phyloP scores from a whole-genome alignment of 495 filamentous ascomycete genomes.

The Aspergillus ellipticus region DNA sequence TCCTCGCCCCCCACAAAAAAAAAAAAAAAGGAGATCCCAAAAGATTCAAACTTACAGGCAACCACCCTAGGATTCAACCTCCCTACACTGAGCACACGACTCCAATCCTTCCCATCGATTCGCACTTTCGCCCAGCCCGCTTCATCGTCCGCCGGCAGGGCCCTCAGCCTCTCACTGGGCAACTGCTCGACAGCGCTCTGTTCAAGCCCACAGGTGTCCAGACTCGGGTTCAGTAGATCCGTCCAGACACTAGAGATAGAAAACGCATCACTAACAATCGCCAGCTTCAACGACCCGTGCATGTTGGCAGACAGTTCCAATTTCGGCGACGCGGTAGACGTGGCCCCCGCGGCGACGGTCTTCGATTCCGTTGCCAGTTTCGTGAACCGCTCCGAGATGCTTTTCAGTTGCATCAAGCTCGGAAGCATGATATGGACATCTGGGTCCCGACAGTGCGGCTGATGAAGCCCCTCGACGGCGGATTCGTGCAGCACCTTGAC shows the following conservation, averaged over 20 bases:
- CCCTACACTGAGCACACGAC: slow-evolving; percentile 82
- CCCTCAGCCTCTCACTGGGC: slow-evolving; percentile 68
- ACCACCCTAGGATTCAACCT: slow-evolving; percentile 84
- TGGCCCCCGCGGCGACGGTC: slow-evolving; percentile 14
- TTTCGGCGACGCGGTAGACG: slow-evolving; percentile 46
- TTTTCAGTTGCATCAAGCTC: slow-evolving; percentile 75
- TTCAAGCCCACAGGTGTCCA: slow-evolving; percentile 70
- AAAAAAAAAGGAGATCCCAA: neutral
- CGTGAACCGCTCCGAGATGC: slow-evolving; percentile 90
- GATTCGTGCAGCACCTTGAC: slow-evolving; percentile 78
- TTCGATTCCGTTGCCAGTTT: slow-evolving; percentile 57
- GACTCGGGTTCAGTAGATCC: slow-evolving; percentile 74
- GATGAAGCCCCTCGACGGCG: slow-evolving; percentile 79
- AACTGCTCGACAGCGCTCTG: slow-evolving; percentile 62
- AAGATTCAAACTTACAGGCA: slow-evolving; percentile 57
- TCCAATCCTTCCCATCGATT: slow-evolving; percentile 92
- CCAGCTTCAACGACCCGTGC: slow-evolving; percentile 77
- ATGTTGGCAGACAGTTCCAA: slow-evolving; percentile 84
- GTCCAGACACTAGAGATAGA: slow-evolving; percentile 79
- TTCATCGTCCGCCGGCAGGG: slow-evolving; percentile 45
- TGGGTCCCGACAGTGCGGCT: slow-evolving; percentile 84
- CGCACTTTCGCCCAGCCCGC: slow-evolving; percentile 80
- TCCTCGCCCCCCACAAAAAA: neutral
- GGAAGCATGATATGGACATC: slow-evolving; percentile 93
- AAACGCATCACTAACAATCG: slow-evolving; percentile 72